Conservation (phyloP, 2,329 filamentous ascomycete species). For the Chaetomium strumarium region DNA sequence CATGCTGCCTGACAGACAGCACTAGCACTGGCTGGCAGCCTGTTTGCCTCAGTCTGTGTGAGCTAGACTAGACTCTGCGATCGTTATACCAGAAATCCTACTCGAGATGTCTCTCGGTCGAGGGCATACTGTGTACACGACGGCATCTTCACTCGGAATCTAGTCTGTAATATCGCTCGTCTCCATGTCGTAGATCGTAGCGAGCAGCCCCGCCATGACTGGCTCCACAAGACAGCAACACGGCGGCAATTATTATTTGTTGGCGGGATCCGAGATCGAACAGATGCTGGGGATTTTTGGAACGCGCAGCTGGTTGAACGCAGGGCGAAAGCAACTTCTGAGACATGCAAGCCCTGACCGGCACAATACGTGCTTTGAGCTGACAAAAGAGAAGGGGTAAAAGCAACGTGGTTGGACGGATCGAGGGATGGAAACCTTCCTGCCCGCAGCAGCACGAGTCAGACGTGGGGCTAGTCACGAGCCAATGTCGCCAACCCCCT, state of each 20-base stretch:
- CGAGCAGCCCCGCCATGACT: background rate
- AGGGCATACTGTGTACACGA: no score
- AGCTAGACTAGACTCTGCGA: no score
- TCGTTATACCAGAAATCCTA: no score
- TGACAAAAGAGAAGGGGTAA: no score
- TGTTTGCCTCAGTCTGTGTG: background rate
- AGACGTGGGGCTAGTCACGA: constrained; percentile 10
- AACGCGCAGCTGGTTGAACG: no score
- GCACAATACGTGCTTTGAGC: background rate
- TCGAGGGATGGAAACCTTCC: no score
- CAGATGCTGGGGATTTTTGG: background rate
- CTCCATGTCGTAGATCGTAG: background rate
- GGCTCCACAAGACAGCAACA: background rate
- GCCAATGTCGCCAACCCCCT: background rate
- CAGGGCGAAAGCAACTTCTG: no score
- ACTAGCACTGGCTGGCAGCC: background rate
- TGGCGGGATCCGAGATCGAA: background rate
- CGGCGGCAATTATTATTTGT: background rate
- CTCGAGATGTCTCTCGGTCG: no score
- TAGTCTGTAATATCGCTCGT: no score
- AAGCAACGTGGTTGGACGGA: no score
- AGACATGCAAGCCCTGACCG: background rate
- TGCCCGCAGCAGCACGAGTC: constrained; percentile 11
- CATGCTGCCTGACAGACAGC: background rate
- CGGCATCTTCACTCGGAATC: no score